Evolutionary conservation across 2,329 filamentous ascomycete genomes (phyloP).

Genomic region (Calonectria hawksworthii): DNA sequence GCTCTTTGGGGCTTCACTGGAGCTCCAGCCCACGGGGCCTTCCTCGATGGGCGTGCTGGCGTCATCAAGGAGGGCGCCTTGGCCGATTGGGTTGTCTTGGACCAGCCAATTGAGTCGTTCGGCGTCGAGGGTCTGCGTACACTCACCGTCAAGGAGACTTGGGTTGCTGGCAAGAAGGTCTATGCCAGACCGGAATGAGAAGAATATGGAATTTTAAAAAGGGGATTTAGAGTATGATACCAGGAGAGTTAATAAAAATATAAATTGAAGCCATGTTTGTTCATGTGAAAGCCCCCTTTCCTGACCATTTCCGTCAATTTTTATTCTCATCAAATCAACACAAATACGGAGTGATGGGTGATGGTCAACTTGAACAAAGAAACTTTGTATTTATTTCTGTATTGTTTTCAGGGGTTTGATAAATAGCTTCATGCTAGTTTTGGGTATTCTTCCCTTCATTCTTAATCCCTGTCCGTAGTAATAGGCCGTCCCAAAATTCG

Average conservation of each 20-base stretch:
- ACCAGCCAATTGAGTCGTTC: constrained; percentile 66
- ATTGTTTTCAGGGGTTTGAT: not conserved
- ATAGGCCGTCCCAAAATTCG: not conserved
- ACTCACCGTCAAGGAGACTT: constrained; percentile 74
- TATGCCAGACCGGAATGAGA: constrained; percentile 48
- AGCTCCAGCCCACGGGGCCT: constrained; percentile 70
- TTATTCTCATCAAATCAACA: not conserved
- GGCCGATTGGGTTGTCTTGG: constrained; percentile 80
- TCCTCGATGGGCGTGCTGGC: constrained; percentile 71
- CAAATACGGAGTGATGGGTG: not conserved
- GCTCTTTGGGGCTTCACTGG: constrained; percentile 74
- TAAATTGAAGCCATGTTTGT: not conserved
- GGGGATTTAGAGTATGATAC: not conserved
- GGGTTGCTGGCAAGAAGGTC: constrained; percentile 72
- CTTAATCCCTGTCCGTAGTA: not conserved
- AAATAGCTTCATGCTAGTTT: not conserved
- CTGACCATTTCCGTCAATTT: not conserved
- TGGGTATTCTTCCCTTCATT: constrained; percentile 1
- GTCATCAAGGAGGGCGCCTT: constrained; percentile 71
- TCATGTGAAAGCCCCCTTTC: not conserved
- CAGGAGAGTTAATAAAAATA: not conserved
- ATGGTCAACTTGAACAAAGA: not conserved
- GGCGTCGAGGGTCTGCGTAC: constrained; percentile 66
- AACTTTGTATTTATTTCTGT: not conserved
- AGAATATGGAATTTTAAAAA: not conserved